These are phyloP conservation scores for Kalaharituber pfeilii DNA, from an alignment of 2,329 filamentous ascomycete genomes.

Conservation along the genomic window DNA sequence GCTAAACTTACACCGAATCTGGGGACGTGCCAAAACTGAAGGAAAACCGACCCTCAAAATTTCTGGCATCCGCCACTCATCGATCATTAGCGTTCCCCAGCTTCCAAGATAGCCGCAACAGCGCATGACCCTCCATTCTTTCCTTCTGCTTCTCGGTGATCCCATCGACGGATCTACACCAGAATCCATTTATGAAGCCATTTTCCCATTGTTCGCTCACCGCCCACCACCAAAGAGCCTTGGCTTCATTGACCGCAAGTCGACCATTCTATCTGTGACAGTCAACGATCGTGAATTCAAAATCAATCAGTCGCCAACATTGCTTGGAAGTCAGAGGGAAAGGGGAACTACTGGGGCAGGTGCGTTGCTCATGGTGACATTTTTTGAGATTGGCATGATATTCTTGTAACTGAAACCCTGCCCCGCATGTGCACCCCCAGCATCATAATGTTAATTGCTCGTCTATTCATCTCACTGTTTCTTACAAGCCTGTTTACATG, in stretches of 20 bases:
- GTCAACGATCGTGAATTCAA: slow-evolving; percentile 53
- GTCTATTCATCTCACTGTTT: too few relatives aligned
- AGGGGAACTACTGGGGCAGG: slow-evolving; percentile 58
- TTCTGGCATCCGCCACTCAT: too few relatives aligned
- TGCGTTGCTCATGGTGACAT: slow-evolving; percentile 22
- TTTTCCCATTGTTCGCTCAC: not conserved
- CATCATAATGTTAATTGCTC: too few relatives aligned
- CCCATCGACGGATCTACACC: slow-evolving; percentile 31
- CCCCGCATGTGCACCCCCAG: too few relatives aligned
- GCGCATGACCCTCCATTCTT: slow-evolving; percentile 24
- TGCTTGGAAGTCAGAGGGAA: slow-evolving; percentile 59
- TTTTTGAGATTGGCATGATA: not conserved
- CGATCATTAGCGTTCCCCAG: too few relatives aligned
- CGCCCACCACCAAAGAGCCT: slow-evolving; percentile 35
- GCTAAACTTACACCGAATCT: too few relatives aligned
- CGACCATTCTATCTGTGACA: slow-evolving; percentile 45
- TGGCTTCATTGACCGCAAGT: slow-evolving; percentile 64
- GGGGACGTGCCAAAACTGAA: too few relatives aligned
- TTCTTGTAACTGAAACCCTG: too few relatives aligned
- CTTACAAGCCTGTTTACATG: slow-evolving; percentile 2
- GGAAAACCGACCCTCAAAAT: too few relatives aligned
- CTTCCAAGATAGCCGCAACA: too few relatives aligned
- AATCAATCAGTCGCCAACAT: slow-evolving; percentile 65
- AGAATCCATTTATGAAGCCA: not conserved
- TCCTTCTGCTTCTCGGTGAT: slow-evolving; percentile 31